These are phyloP conservation scores for Didymella glomerata DNA, from an alignment of 2,329 filamentous ascomycete genomes.

Conservation along the genomic window DNA sequence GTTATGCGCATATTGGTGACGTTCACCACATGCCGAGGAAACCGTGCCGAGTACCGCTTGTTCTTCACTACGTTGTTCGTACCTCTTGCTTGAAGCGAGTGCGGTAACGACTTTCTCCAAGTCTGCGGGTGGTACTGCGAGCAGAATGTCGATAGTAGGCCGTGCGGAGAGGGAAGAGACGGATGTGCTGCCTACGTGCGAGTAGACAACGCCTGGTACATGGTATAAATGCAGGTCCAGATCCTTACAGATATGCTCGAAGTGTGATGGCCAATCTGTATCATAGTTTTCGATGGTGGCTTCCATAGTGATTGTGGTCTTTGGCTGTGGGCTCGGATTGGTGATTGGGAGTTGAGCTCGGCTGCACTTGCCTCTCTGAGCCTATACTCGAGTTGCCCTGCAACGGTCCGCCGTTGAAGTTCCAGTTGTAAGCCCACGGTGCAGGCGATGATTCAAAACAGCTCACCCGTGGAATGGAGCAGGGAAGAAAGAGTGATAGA, in stretches of 20 bases:
- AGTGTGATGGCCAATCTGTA: conserved; percentile 40
- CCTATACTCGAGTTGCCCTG: background rate
- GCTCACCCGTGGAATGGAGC: background rate
- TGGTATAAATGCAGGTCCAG: conserved; percentile 29
- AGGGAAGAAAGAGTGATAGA: background rate
- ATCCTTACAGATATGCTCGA: conserved; percentile 29
- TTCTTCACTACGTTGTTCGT: background rate
- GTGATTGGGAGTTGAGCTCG: background rate
- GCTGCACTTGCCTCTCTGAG: conserved; percentile 18
- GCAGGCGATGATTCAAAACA: background rate
- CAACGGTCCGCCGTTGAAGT: background rate
- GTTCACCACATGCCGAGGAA: background rate
- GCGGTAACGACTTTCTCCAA: background rate
- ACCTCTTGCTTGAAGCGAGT: background rate
- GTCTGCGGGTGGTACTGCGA: conserved; percentile 32
- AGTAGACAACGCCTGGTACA: conserved; percentile 36
- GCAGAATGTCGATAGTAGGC: conserved; percentile 51
- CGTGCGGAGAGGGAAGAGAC: conserved; percentile 48
- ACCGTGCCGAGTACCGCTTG: background rate
- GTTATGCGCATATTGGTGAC: conserved; percentile 34
- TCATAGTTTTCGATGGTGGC: conserved; percentile 40
- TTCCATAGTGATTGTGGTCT: background rate
- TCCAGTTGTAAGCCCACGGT: background rate
- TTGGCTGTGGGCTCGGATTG: background rate
- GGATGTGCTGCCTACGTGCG: conserved; percentile 52